Evolutionary conservation across 768 basidiomycete genomes (phyloP).

Genomic region (Termitomyces bulborhizus): DNA sequence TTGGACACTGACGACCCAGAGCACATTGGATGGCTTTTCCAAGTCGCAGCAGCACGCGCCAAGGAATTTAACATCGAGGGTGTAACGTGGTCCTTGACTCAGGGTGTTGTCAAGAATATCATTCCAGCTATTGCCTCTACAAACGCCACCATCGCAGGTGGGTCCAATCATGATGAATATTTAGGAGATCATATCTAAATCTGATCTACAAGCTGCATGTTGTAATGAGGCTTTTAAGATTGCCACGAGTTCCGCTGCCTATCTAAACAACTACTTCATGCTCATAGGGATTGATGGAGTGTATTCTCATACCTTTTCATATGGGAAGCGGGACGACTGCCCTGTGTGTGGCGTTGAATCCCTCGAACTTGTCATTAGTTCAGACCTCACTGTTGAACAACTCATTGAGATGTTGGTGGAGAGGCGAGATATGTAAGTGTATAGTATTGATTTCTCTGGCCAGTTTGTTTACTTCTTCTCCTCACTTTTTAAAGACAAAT

Average conservation of each 20-base stretch:
- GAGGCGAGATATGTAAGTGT: slow-evolving; percentile 81
- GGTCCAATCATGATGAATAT: slow-evolving; percentile 11
- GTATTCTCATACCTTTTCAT: slow-evolving; percentile 96
- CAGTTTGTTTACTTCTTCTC: slow-evolving; percentile 1
- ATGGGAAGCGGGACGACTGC: slow-evolving; percentile 88
- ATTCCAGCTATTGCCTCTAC: slow-evolving; percentile 99
- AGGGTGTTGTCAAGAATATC: slow-evolving; percentile 99
- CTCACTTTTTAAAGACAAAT: slow-evolving; percentile 63
- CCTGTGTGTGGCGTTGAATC: slow-evolving; percentile 96
- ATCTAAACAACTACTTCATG: slow-evolving; percentile 98
- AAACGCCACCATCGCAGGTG: slow-evolving; percentile 96
- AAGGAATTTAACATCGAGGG: slow-evolving; percentile 96
- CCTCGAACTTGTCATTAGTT: slow-evolving; percentile 62
- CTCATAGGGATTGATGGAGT: slow-evolving; percentile 94
- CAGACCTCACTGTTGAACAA: slow-evolving; percentile 75
- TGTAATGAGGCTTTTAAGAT: slow-evolving; percentile 99
- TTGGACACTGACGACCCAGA: slow-evolving; percentile 97
- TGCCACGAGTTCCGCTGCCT: slow-evolving; percentile 90
- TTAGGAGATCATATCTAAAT: not conserved
- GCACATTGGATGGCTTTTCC: slow-evolving; percentile 91
- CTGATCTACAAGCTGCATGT: slow-evolving; percentile 66
- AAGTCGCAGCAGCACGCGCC: slow-evolving; percentile 73
- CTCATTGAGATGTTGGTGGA: slow-evolving; percentile 86
- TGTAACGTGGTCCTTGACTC: slow-evolving; percentile 95
- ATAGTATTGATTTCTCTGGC: not conserved